phyloP scores from a whole-genome alignment of 1,284 basidiomycete species.

The Mycosarcoma maydis region DNA sequence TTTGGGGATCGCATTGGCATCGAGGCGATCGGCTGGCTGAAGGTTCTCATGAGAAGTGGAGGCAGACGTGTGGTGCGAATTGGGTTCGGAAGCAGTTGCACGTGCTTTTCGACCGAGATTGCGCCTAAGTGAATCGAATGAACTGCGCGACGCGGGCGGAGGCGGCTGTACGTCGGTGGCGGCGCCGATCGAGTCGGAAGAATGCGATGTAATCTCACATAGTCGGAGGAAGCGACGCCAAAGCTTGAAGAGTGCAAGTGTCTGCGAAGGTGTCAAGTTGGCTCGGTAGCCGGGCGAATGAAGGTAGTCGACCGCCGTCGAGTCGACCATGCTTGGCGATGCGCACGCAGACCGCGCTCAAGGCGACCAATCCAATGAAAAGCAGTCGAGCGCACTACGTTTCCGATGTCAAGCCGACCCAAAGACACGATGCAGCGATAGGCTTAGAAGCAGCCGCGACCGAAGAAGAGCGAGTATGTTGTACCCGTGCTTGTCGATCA shows the following conservation, averaged over 20 bases:
- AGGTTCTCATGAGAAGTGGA: constrained; percentile 27
- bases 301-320: constrained; percentile 37
- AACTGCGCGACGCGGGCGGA: constrained; percentile 20
- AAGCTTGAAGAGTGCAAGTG: constrained; percentile 55
- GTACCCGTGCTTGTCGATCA: too few species aligned
- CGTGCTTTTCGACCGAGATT: constrained; percentile 14
- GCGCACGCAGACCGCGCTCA: neutral
- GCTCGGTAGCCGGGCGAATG: constrained; percentile 46
- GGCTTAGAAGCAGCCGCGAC: too few species aligned
- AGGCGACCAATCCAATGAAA: neutral
- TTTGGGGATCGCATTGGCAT: constrained; percentile 24
- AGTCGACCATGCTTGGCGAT: constrained; percentile 21
- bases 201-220: constrained; percentile 45
- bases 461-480: too few species aligned
- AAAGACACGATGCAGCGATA: too few species aligned
- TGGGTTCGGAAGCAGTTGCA: constrained; percentile 26
- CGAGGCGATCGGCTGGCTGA: constrained; percentile 1
- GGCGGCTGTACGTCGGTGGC: constrained; percentile 12
- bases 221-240: constrained; percentile 60
- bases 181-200: constrained; percentile 39
- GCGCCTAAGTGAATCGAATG: constrained; percentile 22
- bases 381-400: too few species aligned
- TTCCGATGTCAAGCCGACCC: too few species aligned
- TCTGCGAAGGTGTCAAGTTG: constrained; percentile 55
- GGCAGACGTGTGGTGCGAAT: constrained; percentile 15